Conservation (phyloP, 2,329 filamentous ascomycete species). For the Nectriaceae sp. region DNA sequence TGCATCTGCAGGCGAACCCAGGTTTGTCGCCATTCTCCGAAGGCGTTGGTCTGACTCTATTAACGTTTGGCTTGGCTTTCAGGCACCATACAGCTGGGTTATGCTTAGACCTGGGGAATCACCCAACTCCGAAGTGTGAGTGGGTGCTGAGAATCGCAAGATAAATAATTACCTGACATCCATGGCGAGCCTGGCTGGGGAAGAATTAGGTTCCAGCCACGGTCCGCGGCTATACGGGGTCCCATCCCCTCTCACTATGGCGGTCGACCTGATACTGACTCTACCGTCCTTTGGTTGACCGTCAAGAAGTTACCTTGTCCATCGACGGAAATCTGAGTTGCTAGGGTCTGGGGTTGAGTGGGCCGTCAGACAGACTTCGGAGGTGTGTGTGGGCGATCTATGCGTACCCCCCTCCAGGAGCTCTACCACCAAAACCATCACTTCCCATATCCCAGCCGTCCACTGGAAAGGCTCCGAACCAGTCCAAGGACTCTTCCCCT, state of each 20-base stretch:
- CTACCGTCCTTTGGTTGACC: neutral
- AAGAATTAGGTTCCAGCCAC: neutral
- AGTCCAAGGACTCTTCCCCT: neutral
- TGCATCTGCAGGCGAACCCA: neutral
- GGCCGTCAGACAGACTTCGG: neutral
- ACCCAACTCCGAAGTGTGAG: neutral
- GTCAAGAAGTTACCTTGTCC: conserved; percentile 1
- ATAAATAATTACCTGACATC: neutral
- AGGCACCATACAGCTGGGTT: neutral
- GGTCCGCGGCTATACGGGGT: neutral
- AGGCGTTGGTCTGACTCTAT: too few relatives aligned
- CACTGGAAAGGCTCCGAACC: neutral
- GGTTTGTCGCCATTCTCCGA: too few relatives aligned
- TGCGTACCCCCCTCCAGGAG: neutral
- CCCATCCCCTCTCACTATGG: neutral
- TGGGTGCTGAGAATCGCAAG: neutral
- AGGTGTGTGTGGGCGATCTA: neutral
- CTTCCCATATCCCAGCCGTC: neutral
- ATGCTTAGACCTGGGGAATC: neutral
- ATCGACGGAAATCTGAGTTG: conserved; percentile 12
- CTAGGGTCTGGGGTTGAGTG: conserved; percentile 14
- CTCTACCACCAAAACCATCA: neutral
- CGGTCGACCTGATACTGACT: conserved; percentile 1
- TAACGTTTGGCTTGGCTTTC: too few relatives aligned
- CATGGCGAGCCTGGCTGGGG: too few relatives aligned